Evolutionary conservation across 306 rosid species (phyloP), one percentile per base, ranked within the genome.

Genomic region (Herpetospermum pedunculosum): DNA sequence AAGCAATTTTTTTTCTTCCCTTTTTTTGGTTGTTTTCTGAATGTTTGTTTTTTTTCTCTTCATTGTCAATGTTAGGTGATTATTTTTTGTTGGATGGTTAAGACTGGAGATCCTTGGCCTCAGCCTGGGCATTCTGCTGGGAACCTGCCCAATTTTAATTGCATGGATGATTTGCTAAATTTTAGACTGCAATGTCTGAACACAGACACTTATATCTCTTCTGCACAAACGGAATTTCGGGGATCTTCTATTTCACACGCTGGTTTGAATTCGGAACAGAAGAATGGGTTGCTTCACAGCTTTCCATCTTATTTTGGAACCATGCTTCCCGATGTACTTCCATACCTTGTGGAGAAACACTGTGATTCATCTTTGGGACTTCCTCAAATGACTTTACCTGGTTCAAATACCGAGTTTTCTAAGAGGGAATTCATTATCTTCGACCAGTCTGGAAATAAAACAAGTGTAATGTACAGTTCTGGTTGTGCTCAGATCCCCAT

Each of bases 381-480:
- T 57, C 12, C 18, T 48, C 76, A 57, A 25, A 81, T 74, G 79
- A 76, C 75, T 76, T 65, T 82, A 71, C 88, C 75, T 52, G 77
- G 62, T 75, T 79, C 76, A 65, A 81, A 81, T 54, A 75, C 81
- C 37, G 84, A 58, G 78, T 58, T 84, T 69, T 50, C 71, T 59
- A 88, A 80, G 83, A 92, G 75, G 85, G 83, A 89, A 46, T 88
- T 89, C 41, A 84, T 92, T 53, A 78, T 92, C 50, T 82, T 89
- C 54, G 90, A 92, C 77, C 92, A 78, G 54, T 85, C 90, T 78
- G 90, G 85, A 69, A 77, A 81, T 81, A 84, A 83, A 76, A 87
- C 87, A 57, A 92, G 90, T 79, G 76, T 86, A 73, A 81, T 88
- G 79, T 84, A 79, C 70, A 81, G 81, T 70, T 85, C 91, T 16